Evolutionary conservation across 208 protist genomes (phyloP).

Genomic region (Crithidia sp.): DNA sequence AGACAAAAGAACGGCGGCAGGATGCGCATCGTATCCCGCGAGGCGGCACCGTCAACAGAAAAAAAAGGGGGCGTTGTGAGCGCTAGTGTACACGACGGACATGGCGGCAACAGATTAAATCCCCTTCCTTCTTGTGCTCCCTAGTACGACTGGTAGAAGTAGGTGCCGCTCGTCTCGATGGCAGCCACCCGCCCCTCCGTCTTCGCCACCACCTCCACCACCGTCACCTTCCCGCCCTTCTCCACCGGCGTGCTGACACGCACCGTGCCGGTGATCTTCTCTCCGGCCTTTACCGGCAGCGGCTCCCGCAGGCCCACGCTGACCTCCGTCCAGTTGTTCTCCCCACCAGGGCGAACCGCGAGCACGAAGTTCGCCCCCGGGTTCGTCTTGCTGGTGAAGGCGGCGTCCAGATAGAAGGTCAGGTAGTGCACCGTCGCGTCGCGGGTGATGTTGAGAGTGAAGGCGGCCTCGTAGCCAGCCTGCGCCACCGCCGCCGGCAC

Average conservation of each 20-base stretch:
- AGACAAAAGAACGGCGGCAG: too few relatives aligned
- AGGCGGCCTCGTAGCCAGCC: conserved; percentile 60
- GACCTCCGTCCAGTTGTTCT: conserved; percentile 85
- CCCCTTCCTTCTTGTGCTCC: neutral
- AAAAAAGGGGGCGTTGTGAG: too few relatives aligned
- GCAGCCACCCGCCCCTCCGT: conserved; percentile 69
- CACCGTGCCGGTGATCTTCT: conserved; percentile 69
- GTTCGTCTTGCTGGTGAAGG: conserved; percentile 74
- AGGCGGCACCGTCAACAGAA: too few relatives aligned
- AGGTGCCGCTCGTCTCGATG: conserved; percentile 64
- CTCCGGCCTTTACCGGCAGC: conserved; percentile 72
- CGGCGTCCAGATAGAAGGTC: conserved; percentile 85
- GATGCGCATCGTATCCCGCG: too few relatives aligned
- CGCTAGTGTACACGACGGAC: too few relatives aligned
- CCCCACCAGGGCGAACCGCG: conserved; percentile 76
- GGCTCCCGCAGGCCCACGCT: conserved; percentile 71
- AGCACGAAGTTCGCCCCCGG: conserved; percentile 88
- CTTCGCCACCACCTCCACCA: conserved; percentile 67
- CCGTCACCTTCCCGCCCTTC: conserved; percentile 55
- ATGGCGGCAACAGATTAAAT: neutral
- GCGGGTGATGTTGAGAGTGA: conserved; percentile 53
- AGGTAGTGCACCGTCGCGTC: conserved; percentile 85
- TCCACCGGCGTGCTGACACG: conserved; percentile 48
- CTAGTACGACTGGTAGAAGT: conserved; percentile 79
- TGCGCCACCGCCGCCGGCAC: conserved; percentile 45